Evolutionary conservation across 2,329 filamentous ascomycete species (phyloP).

Genomic region (Alternaria solani): DNA sequence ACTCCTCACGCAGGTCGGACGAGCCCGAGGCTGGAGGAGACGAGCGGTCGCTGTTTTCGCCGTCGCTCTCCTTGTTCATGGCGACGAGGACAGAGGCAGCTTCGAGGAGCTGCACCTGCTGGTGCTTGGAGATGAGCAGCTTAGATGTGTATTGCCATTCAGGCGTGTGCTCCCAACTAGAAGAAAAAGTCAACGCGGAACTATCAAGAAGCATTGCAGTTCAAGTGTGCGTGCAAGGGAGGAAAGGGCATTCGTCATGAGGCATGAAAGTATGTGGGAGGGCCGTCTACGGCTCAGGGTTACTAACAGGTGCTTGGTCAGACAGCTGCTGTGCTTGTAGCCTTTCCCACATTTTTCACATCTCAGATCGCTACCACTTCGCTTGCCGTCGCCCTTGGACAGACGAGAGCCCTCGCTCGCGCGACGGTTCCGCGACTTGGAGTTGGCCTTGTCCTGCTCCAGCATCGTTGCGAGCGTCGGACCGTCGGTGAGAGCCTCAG

Average conservation of each 20-base stretch:
- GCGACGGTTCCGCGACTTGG: conserved; percentile 64
- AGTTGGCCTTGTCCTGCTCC: conserved; percentile 57
- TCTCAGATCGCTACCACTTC: conserved; percentile 84
- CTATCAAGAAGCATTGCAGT: conserved; percentile 23
- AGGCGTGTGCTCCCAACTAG: conserved; percentile 98
- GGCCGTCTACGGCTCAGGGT: conserved; percentile 59
- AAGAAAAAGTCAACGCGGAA: conserved; percentile 46
- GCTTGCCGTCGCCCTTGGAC: conserved; percentile 79
- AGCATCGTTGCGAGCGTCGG: conserved; percentile 62
- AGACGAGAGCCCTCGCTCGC: conserved; percentile 88
- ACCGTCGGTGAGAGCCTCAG: conserved; percentile 72
- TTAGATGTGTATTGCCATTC: conserved; percentile 98
- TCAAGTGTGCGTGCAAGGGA: conserved; percentile 22
- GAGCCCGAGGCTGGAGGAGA: conserved; percentile 84
- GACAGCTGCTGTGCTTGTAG: conserved; percentile 99
- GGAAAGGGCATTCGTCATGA: conserved; percentile 51
- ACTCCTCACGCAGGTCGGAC: conserved; percentile 76
- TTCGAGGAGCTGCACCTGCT: conserved; percentile 97
- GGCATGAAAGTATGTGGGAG: conserved; percentile 54
- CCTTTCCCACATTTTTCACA: conserved; percentile 99
- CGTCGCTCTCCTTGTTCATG: conserved; percentile 77
- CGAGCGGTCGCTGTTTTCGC: conserved; percentile 77
- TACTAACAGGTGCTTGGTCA: conserved; percentile 99
- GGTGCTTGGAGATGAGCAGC: conserved; percentile 97
- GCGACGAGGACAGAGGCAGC: conserved; percentile 94